Evolutionary conservation across 164 flowering plant genomes (phyloP), one percentile per base, ranked within the genome.

Genomic region (Annona squamosa): DNA sequence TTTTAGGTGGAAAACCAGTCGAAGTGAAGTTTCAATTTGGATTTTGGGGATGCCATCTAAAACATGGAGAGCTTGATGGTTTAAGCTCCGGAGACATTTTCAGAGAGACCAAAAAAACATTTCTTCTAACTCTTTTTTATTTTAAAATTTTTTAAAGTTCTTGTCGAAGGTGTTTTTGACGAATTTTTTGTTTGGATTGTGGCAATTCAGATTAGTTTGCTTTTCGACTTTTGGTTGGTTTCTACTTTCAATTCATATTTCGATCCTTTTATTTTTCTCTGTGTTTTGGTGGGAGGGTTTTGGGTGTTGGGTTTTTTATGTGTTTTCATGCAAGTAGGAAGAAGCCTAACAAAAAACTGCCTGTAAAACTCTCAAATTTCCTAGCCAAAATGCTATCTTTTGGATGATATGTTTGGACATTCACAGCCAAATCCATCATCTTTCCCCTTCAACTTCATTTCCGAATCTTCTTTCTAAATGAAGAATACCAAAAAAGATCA

Each of bases 21-120:
- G 12, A 42, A 66, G 43, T 66, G 68, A 42, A 43, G 18, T 66
- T 44, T 66, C 68, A 7, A 46, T 66, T 42, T 66, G 68, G 68
- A 16, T 66, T 26, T 66, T 66, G 10, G 68, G 5, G 26, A 3
- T 41, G 19, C 9, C 42, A 64, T 52, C 59, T 64, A 43, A 12
- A 19, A 63, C 17, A 17, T 19, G 65, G 7, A 7, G 52, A 52
- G 46, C n/a, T 43, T 42, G n/a, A 4, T 42, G 13, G 42, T 42
- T 66, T 42, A 42, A 42, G 10, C 43, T 66, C 43, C 16, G 41
- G 1, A 19, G 17, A 37, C 44, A 9, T 65, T 42, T 65, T 65
- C 46, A 37, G 26, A 10, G 37, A 64, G 5, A 3, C 37, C 42
- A 64, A 64, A 19, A 64, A 64, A 41, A 64, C 13, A 3, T 46